Conservation (phyloP, 305 asterid species). For the Salvia sclarea region DNA sequence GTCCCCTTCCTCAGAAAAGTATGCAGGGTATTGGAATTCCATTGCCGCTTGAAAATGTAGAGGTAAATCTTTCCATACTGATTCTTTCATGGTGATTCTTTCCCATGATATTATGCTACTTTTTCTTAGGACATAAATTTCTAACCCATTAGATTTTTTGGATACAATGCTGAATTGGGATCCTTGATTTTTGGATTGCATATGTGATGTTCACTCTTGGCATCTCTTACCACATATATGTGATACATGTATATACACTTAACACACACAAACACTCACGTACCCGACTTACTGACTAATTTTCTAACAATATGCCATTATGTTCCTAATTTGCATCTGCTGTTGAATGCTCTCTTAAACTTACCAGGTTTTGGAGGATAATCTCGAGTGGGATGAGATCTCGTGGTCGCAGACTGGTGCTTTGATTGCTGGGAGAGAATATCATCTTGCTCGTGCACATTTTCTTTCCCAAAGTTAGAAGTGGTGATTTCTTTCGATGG, state of each 20-base stretch:
- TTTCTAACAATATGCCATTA: neutral
- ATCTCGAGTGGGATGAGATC: constrained; percentile 90
- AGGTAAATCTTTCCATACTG: constrained; percentile 52
- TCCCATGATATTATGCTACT: neutral
- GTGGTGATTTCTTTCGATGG: neutral
- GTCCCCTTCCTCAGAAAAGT: constrained; percentile 64
- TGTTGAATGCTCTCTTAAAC: constrained; percentile 3
- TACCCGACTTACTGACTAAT: neutral
- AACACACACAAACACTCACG: neutral
- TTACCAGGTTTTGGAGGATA: constrained; percentile 78
- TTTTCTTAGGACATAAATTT: neutral
- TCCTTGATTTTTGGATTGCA: neutral
- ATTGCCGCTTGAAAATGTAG: constrained; percentile 69
- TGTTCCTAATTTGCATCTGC: neutral
- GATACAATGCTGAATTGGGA: neutral
- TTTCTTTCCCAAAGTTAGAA: constrained; percentile 70
- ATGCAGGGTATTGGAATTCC: constrained; percentile 82
- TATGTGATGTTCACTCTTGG: neutral
- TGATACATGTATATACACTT: neutral
- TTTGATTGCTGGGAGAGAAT: constrained; percentile 76
- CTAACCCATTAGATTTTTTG: neutral
- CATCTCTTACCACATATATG: neutral
- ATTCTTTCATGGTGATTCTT: neutral
- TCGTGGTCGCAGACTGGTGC: constrained; percentile 88
- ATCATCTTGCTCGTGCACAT: constrained; percentile 86